Evolutionary conservation across 169 alveolate genomes (phyloP).

Genomic region (Cryptosporidium meleagridis): DNA sequence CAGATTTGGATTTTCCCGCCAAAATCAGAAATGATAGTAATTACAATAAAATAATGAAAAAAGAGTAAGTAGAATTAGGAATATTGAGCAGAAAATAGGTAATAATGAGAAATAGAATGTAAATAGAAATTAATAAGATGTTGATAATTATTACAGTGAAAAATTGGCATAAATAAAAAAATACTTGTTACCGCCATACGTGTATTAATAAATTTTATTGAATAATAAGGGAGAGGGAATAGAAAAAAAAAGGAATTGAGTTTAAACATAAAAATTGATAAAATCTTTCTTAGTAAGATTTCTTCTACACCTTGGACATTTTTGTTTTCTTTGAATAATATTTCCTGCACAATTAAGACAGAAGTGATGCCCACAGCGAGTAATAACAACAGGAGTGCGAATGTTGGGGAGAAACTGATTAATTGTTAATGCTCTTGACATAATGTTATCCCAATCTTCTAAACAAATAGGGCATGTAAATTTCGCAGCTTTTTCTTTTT

Average conservation of each 20-base stretch:
- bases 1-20: background rate
- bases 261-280: slow-evolving; percentile 50
- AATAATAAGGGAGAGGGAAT: too few species aligned
- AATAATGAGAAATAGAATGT: too few species aligned
- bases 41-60: too few species aligned
- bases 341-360: slow-evolving; percentile 64
- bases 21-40: too few species aligned
- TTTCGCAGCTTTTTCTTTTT: slow-evolving; percentile 70
- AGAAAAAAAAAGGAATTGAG: background rate
- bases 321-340: slow-evolving; percentile 71
- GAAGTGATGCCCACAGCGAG: slow-evolving; percentile 75
- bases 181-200: too few species aligned
- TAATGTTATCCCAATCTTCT: slow-evolving; percentile 73
- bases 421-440: slow-evolving; percentile 12
- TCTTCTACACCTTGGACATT: slow-evolving; percentile 63
- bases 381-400: slow-evolving; percentile 53
- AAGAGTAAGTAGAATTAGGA: too few species aligned
- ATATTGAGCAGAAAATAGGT: too few species aligned
- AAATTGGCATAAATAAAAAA: too few species aligned
- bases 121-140: too few species aligned
- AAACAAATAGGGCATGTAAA: slow-evolving; percentile 69
- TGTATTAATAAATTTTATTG: too few species aligned
- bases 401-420: slow-evolving; percentile 57
- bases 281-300: slow-evolving; percentile 39
- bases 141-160: too few species aligned